Evolutionary conservation across 495 filamentous ascomycete genomes (phyloP).

Genomic region (Talaromyces liani): DNA sequence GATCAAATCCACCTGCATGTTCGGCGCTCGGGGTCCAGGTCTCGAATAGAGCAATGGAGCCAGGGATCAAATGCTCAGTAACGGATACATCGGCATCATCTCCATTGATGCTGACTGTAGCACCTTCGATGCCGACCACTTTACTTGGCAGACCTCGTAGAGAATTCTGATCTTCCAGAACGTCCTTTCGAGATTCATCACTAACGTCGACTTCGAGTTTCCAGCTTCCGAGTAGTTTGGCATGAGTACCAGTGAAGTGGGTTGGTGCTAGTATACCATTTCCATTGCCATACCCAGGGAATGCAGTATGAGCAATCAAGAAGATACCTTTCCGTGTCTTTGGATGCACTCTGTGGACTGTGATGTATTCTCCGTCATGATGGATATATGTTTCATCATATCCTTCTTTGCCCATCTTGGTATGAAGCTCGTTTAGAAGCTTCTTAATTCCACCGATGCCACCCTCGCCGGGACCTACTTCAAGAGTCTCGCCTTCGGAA

Average conservation of each 20-base stretch:
- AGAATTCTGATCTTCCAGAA: conserved; percentile 57
- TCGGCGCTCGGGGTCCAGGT: conserved; percentile 87
- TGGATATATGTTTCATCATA: conserved; percentile 96
- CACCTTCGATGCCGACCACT: conserved; percentile 63
- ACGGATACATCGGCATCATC: conserved; percentile 73
- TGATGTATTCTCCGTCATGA: conserved; percentile 92
- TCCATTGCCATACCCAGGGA: conserved; percentile 76
- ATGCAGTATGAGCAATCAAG: conserved; percentile 90
- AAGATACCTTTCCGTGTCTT: conserved; percentile 87
- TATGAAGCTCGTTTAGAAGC: conserved; percentile 86
- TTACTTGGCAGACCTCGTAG: conserved; percentile 76
- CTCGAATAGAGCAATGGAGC: conserved; percentile 90
- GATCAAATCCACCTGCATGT: conserved; percentile 70
- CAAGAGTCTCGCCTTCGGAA: conserved; percentile 49
- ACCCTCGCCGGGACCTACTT: conserved; percentile 54
- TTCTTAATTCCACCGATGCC: conserved; percentile 88
- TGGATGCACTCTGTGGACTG: conserved; percentile 90
- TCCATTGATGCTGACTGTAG: conserved; percentile 56
- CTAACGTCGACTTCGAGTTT: conserved; percentile 71
- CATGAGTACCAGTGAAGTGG: conserved; percentile 63
- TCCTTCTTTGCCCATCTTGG: conserved; percentile 83
- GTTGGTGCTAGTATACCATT: conserved; percentile 70
- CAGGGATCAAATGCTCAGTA: conserved; percentile 77
- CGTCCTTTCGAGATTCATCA: conserved; percentile 54
- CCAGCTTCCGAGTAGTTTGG: conserved; percentile 81